Conservation (phyloP, 2,329 filamentous ascomycete genomes). For the Penicillium sp. region DNA sequence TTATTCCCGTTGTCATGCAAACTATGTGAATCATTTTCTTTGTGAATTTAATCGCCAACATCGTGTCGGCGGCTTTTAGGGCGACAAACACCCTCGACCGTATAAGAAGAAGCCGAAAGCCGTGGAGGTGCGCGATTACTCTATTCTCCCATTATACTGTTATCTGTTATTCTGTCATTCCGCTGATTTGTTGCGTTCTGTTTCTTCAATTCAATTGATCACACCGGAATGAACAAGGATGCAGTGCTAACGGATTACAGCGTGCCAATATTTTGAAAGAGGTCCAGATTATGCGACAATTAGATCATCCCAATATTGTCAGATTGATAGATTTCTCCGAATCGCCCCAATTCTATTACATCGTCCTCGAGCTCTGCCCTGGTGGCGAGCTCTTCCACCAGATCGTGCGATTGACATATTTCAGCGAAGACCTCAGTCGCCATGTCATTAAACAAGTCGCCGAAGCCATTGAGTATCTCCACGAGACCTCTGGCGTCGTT, state of each 20-base stretch:
- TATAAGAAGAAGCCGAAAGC: slow-evolving; percentile 93
- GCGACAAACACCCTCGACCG: slow-evolving; percentile 63
- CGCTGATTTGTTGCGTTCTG: background rate
- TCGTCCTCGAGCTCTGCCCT: slow-evolving; percentile 89
- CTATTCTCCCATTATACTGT: slow-evolving; percentile 23
- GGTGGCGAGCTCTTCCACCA: slow-evolving; percentile 98
- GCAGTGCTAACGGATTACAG: slow-evolving; percentile 48
- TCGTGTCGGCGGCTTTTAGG: slow-evolving; percentile 56
- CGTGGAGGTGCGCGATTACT: slow-evolving; percentile 77
- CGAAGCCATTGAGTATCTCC: slow-evolving; percentile 87
- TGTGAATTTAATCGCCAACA: slow-evolving; percentile 48
- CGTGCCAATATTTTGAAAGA: slow-evolving; percentile 97
- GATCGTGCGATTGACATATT: slow-evolving; percentile 96
- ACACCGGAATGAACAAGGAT: slow-evolving; percentile 9
- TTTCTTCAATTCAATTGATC: slow-evolving; percentile 8
- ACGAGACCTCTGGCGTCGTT: slow-evolving; percentile 91
- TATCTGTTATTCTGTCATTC: slow-evolving; percentile 11
- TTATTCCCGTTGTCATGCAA: slow-evolving; percentile 14
- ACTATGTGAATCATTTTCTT: slow-evolving; percentile 21
- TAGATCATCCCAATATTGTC: slow-evolving; percentile 95
- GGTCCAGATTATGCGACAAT: slow-evolving; percentile 95
- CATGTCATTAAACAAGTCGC: slow-evolving; percentile 95
- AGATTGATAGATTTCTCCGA: slow-evolving; percentile 92
- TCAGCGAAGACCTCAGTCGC: slow-evolving; percentile 90
- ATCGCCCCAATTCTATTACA: slow-evolving; percentile 94